These are phyloP conservation scores for Jatropha podagrica DNA, from an alignment of 441 rosid genomes.

Conservation along the genomic window DNA sequence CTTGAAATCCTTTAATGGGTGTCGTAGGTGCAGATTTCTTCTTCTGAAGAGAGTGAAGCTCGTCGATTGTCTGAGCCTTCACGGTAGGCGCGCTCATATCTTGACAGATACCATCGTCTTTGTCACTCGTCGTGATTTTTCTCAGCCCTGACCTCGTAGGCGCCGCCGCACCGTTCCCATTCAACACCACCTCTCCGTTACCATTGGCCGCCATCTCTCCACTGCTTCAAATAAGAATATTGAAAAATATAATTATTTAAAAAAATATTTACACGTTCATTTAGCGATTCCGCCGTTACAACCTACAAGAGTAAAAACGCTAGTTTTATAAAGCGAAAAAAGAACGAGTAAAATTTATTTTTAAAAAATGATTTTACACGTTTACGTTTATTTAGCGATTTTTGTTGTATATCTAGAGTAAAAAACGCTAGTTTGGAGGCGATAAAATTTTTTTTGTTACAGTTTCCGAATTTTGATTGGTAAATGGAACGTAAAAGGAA, in stretches of 20 bases:
- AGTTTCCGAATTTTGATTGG: not conserved
- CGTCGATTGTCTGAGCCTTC: slow-evolving; percentile 71
- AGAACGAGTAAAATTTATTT: too few relatives aligned
- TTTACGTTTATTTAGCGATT: too few relatives aligned
- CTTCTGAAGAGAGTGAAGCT: slow-evolving; percentile 80
- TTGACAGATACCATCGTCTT: slow-evolving; percentile 46
- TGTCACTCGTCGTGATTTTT: slow-evolving; percentile 60
- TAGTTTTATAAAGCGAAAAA: not conserved
- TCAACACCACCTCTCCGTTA: slow-evolving; percentile 33
- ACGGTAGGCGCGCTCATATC: slow-evolving; percentile 70
- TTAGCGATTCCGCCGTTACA: not conserved
- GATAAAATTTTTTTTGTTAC: too few relatives aligned
- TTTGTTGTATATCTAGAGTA: too few relatives aligned
- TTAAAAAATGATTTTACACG: too few relatives aligned
- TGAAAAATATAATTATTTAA: not conserved
- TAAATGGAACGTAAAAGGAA: not conserved
- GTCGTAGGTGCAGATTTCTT: slow-evolving; percentile 76
- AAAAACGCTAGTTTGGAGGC: too few relatives aligned
- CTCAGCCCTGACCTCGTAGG: slow-evolving; percentile 33
- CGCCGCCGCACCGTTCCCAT: slow-evolving; percentile 28
- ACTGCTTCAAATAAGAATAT: not conserved
- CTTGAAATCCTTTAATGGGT: slow-evolving; percentile 44
- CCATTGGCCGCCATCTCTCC: slow-evolving; percentile 37
- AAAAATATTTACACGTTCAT: not conserved
- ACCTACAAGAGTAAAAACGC: not conserved